phyloP scores from a whole-genome alignment of 768 basidiomycete species.

The Fistulinella prunicolor region DNA sequence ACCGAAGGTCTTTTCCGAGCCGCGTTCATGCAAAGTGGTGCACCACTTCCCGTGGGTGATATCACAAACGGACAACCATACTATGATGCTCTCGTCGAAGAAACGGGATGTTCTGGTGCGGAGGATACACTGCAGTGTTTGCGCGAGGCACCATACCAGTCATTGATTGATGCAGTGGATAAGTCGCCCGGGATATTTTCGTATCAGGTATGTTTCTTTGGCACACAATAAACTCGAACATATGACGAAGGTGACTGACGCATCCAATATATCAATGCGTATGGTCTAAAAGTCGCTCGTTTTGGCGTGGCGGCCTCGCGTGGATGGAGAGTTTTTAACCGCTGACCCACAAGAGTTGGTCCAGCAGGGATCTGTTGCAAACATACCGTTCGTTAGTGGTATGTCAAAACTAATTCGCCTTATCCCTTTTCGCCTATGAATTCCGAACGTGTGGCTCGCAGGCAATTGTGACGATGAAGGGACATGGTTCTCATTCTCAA shows the following conservation, averaged over 20 bases:
- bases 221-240: too few relatives aligned
- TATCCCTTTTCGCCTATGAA: neutral
- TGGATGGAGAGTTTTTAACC: conserved; percentile 39
- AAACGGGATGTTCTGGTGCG: conserved; percentile 29
- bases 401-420: neutral
- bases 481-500: conserved; percentile 44
- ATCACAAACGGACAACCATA: conserved; percentile 21
- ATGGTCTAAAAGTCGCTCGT: conserved; percentile 17
- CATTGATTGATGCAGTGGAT: conserved; percentile 33
- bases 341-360: conserved; percentile 33
- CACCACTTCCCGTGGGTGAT: conserved; percentile 25
- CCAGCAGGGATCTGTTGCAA: conserved; percentile 33
- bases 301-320: conserved; percentile 36
- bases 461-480: conserved; percentile 44
- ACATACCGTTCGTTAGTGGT: conserved; percentile 11
- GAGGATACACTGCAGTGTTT: conserved; percentile 34
- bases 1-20: conserved; percentile 25
- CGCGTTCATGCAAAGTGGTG: conserved; percentile 42
- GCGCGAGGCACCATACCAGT: conserved; percentile 28
- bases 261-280: neutral
- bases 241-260: neutral
- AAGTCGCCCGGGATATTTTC: conserved; percentile 29
- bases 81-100: conserved; percentile 31
- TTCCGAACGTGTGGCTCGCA: neutral
- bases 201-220: conserved; percentile 28